Base-by-base conservation (phyloP, 805 yeast genomes). In the Barnettozyma salicaria region DNA sequence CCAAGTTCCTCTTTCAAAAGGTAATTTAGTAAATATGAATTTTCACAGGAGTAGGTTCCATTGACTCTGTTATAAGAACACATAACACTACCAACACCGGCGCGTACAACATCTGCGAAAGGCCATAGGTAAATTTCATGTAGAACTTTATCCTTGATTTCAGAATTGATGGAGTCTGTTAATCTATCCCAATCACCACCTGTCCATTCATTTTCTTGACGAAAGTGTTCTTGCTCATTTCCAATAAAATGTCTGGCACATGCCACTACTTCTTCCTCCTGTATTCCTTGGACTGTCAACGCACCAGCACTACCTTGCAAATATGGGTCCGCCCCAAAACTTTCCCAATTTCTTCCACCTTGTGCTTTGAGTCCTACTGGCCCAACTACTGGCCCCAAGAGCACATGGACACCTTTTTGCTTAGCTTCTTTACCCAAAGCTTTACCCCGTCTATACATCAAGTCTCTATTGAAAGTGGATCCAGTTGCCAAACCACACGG, bases 61-160 rank as follows among this genome's bases (percentile, higher is more conserved):
- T 78, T 78, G 26, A 76, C 70, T 42, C 63, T 63, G 45, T 76
- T 76, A 50, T 73, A 76, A 1, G 80, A 61, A 46, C 83, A 76
- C 75, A 78, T 73, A n/a, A 77, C 63, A 18, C 76, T 64, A 4
- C 78, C 81, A 19, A 61, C 78, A 22, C 81, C 80, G 7, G 81
- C 77, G 38, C 66, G 65, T 18, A 78, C 63, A 24, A 73, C 72
- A 47, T 77, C 80, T 6, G 80, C 80, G 60, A 74, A 78, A 9
- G 84, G 84, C 83, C 83, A 76, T 32, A 75, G 53, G 51, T 70
- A 77, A 2, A 75, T 52, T 48, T 78, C 84, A 50, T 74, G 82
- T 70, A 78, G 66, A 2, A 77, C 70, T 20, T 77, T 60, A 49
- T 76, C 82, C 39, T 76, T 80, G 30, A 76, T 72, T 41, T 74